Conservation (phyloP, 352 stramenopile species). For the Phytophthora parvispora region DNA sequence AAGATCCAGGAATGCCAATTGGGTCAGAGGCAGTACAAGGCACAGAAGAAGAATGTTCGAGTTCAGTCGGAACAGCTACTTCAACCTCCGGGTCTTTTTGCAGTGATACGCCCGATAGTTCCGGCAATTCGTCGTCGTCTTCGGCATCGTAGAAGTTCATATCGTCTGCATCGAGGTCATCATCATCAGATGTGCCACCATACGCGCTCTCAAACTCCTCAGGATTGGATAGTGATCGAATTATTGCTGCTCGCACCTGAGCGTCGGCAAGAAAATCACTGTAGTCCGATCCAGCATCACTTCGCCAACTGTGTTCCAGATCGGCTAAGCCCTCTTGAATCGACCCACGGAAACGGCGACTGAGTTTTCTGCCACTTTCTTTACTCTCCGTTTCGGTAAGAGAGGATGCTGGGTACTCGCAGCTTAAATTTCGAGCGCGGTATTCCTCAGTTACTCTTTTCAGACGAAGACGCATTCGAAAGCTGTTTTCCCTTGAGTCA, state of each 20-base stretch:
- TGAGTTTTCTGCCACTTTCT: conserved; percentile 37
- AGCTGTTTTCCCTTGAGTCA: conserved; percentile 70
- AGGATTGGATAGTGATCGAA: conserved; percentile 72
- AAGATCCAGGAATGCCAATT: conserved; percentile 15
- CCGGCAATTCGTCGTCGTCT: conserved; percentile 20
- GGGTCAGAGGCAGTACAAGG: neutral
- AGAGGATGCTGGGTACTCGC: conserved; percentile 57
- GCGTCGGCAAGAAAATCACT: conserved; percentile 82
- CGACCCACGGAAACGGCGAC: conserved; percentile 41
- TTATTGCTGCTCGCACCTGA: conserved; percentile 84
- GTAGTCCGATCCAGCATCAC: conserved; percentile 80
- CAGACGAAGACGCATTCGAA: conserved; percentile 81
- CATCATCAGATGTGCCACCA: conserved; percentile 61
- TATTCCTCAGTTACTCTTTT: conserved; percentile 77
- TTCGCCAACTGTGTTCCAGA: conserved; percentile 71
- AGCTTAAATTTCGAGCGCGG: conserved; percentile 74
- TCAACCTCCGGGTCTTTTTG: conserved; percentile 10
- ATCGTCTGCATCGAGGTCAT: conserved; percentile 54
- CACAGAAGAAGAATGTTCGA: neutral
- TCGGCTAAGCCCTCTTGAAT: conserved; percentile 43
- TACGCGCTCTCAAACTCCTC: conserved; percentile 54
- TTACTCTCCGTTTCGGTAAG: conserved; percentile 60
- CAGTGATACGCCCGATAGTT: conserved; percentile 2
- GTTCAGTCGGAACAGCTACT: too few relatives aligned
- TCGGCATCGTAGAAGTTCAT: conserved; percentile 42